These are phyloP conservation scores for Medakamo hakoo DNA, from an alignment of 139 green algal species.

Conservation along the genomic window DNA sequence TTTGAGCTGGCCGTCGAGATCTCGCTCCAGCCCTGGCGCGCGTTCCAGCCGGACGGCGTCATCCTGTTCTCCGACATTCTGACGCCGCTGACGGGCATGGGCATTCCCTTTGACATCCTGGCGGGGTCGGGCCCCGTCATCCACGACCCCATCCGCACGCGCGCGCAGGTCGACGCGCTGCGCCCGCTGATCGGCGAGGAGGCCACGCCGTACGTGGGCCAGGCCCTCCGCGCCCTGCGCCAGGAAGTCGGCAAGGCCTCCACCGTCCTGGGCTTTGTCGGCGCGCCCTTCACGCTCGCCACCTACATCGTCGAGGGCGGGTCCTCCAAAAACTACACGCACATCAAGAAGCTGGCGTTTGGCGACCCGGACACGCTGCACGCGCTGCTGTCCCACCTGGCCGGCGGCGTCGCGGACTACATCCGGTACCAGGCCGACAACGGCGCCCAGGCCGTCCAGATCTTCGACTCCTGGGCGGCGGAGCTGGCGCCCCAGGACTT, in stretches of 20 bases:
- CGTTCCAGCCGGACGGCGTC: conserved; percentile 85
- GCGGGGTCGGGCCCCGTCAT: conserved; percentile 73
- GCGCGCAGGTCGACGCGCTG: conserved; percentile 68
- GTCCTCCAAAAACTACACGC: conserved; percentile 66
- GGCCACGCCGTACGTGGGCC: conserved; percentile 60
- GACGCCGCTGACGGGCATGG: conserved; percentile 80
- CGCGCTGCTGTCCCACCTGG: conserved; percentile 55
- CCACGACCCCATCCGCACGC: conserved; percentile 70
- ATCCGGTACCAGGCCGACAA: conserved; percentile 71
- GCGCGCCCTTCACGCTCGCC: conserved; percentile 83
- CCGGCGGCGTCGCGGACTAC: conserved; percentile 77
- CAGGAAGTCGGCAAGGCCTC: conserved; percentile 47
- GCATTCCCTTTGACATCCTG: conserved; percentile 87
- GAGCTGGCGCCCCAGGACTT: conserved; percentile 75
- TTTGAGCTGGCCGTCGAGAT: conserved; percentile 81
- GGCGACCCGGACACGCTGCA: conserved; percentile 45
- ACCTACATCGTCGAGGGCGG: conserved; percentile 87
- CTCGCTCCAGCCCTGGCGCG: conserved; percentile 78
- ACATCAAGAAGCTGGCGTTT: conserved; percentile 80
- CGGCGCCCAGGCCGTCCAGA: conserved; percentile 77
- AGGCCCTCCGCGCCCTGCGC: conserved; percentile 60
- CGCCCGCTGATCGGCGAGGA: conserved; percentile 50
- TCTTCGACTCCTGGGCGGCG: conserved; percentile 89
- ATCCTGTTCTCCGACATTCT: conserved; percentile 95
- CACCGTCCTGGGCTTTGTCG: conserved; percentile 81